Evolutionary conservation across 169 alveolate genomes (phyloP), one percentile per base, ranked within the genome.

Genomic region (Cryptosporidium muris): DNA sequence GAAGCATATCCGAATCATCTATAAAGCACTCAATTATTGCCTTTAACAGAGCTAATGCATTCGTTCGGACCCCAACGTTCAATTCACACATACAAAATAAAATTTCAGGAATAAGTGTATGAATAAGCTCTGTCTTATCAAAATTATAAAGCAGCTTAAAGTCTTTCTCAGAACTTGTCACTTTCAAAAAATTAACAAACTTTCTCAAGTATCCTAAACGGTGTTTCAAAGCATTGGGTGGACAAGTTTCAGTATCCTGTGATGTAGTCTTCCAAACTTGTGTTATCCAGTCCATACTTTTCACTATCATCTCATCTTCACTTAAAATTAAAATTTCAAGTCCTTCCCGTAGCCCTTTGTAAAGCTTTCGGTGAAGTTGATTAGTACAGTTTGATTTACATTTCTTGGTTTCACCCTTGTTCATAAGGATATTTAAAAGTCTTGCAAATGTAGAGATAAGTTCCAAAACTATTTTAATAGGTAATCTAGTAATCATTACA

Each of bases 41-140:
- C 45, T 74, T 74, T 6, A 74, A 40, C 9, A 74, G 42, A n/a
- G 67, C 38, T 16, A 74, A 14, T 14, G 85, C 62, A 74, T 74
- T 74, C 8, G 51, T 74, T 74, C 85, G 54, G 4, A 74, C 85
- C 1, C 63, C 16, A 4, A 48, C 12, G 34, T 74, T 74, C 7
- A 63, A 63, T 47, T 74, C 85, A 43, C 85, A 40, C 3, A 60
- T 56, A 9, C 85, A 8, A 60, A 74, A 74, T 42, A 74, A 14
- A 1, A 74, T 58, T 25, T 74, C 85, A 6, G 85, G 85, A 56
- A 74, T 74, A 14, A 74, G 40, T 54, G 56, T 7, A 51, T 74
- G 54, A 16, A 74, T 74, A 11, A 74, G 42, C n/a, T 74, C 63
- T 6, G 40, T 49, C 6, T 56, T 53, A 6, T 58, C 68, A 42